Evolutionary conservation across 331 rosid species (phyloP).

Genomic region (Phaseolus coccineus): DNA sequence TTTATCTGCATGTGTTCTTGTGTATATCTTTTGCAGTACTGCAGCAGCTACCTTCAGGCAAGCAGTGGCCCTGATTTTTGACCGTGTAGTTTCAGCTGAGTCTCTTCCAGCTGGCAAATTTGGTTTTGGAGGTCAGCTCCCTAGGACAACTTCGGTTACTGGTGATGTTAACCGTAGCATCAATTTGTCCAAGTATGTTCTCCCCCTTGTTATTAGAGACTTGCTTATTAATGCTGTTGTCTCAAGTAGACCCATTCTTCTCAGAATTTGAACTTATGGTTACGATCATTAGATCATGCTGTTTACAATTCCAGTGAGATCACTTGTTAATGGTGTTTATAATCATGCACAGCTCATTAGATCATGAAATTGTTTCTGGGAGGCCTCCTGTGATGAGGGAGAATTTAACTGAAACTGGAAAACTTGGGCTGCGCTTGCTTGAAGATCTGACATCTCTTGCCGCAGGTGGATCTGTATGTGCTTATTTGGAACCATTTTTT

Average conservation of each 20-base stretch:
- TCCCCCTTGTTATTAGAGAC: not conserved
- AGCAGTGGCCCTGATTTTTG: slow-evolving; percentile 94
- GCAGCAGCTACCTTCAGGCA: slow-evolving; percentile 99
- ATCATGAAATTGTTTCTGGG: slow-evolving; percentile 67
- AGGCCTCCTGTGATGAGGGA: slow-evolving; percentile 68
- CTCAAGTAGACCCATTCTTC: slow-evolving; percentile 29
- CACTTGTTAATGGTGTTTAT: slow-evolving; percentile 11
- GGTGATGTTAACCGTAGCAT: slow-evolving; percentile 85
- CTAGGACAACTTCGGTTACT: slow-evolving; percentile 78
- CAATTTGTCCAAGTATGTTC: slow-evolving; percentile 75
- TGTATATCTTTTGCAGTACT: slow-evolving; percentile 69
- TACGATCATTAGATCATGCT: slow-evolving; percentile 62
- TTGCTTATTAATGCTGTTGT: slow-evolving; percentile 28
- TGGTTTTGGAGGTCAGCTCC: slow-evolving; percentile 76
- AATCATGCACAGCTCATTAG: slow-evolving; percentile 67
- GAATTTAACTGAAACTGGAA: slow-evolving; percentile 77
- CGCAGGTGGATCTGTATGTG: slow-evolving; percentile 99
- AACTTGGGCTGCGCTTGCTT: slow-evolving; percentile 89
- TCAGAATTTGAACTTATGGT: slow-evolving; percentile 30
- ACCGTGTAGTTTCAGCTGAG: slow-evolving; percentile 77
- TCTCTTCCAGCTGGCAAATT: slow-evolving; percentile 91
- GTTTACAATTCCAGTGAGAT: not conserved
- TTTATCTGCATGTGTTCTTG: slow-evolving; percentile 42
- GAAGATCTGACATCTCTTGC: slow-evolving; percentile 99
- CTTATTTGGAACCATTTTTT: slow-evolving; percentile 59